Conservation (phyloP, 2,329 filamentous ascomycete species). For the Cercospora beticola region DNA sequence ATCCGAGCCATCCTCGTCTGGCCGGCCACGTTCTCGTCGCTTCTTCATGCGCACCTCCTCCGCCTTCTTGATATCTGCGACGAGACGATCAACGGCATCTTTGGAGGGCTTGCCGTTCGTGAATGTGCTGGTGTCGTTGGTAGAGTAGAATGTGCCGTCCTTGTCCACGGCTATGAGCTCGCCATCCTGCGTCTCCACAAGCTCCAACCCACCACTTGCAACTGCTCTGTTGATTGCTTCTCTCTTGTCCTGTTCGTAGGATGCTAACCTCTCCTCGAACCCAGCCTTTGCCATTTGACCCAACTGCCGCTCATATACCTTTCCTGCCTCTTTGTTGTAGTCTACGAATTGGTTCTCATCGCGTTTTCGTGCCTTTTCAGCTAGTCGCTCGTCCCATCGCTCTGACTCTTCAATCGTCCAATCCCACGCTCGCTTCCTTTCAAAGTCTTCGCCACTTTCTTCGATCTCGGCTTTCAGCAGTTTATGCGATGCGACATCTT, state of each 20-base stretch:
- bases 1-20: constrained; percentile 78
- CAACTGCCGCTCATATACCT: constrained; percentile 91
- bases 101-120: constrained; percentile 83
- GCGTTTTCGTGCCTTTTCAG: constrained; percentile 76
- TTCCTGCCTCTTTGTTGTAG: constrained; percentile 81
- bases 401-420: constrained; percentile 96
- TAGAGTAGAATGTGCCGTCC: constrained; percentile 87
- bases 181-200: constrained; percentile 92
- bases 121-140: constrained; percentile 74
- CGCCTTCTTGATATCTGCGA: constrained; percentile 80
- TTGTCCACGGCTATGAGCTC: constrained; percentile 93
- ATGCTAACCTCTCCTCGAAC: constrained; percentile 55
- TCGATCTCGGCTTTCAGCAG: constrained; percentile 88
- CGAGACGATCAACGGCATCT: constrained; percentile 81
- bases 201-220: constrained; percentile 78
- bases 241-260: constrained; percentile 85
- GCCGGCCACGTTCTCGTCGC: constrained; percentile 72
- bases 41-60: constrained; percentile 87
- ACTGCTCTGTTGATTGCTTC: constrained; percentile 82
- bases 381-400: constrained; percentile 85
- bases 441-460: constrained; percentile 84
- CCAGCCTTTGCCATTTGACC: constrained; percentile 62
- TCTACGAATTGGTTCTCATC: constrained; percentile 90
- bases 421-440: constrained; percentile 97
- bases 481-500: constrained; percentile 86